Evolutionary conservation across 1,139 yeast genomes (phyloP).

Genomic region (Diutina sp.): DNA sequence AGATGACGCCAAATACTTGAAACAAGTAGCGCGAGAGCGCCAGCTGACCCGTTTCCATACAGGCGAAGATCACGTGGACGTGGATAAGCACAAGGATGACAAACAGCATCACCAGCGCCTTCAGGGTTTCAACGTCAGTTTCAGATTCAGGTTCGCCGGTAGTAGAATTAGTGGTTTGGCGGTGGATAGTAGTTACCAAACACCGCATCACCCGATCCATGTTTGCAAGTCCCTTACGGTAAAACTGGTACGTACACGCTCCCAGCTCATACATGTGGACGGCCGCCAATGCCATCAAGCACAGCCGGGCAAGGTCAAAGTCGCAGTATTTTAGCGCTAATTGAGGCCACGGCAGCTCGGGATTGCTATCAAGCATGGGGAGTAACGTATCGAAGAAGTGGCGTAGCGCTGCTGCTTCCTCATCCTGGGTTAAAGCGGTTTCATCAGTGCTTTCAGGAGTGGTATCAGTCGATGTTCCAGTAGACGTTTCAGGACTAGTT

Average conservation of each 20-base stretch:
- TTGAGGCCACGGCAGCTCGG: constrained; percentile 47
- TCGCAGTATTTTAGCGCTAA: constrained; percentile 41
- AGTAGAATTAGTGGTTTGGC: constrained; percentile 2
- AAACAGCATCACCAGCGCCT: constrained; percentile 29
- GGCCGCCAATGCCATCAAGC: constrained; percentile 39
- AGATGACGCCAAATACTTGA: constrained; percentile 35
- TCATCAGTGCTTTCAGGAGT: neutral
- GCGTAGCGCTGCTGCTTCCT: constrained; percentile 37
- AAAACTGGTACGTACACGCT: constrained; percentile 35
- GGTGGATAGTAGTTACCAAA: constrained; percentile 22
- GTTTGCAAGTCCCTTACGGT: constrained; percentile 35
- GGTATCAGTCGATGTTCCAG: neutral
- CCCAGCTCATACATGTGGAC: constrained; percentile 38
- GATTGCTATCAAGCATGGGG: constrained; percentile 42
- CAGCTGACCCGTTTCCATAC: constrained; percentile 39
- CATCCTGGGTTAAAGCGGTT: constrained; percentile 15
- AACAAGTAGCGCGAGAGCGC: constrained; percentile 34
- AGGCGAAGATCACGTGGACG: constrained; percentile 37
- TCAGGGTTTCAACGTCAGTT: constrained; percentile 5
- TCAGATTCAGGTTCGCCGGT: too few relatives aligned
- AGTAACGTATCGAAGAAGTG: constrained; percentile 40
- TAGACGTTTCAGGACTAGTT: neutral
- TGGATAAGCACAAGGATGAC: constrained; percentile 37
- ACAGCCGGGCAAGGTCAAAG: constrained; percentile 40
- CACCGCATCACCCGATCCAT: constrained; percentile 41